Conservation (phyloP, 495 filamentous ascomycete species). For the Parmelia sp. region DNA sequence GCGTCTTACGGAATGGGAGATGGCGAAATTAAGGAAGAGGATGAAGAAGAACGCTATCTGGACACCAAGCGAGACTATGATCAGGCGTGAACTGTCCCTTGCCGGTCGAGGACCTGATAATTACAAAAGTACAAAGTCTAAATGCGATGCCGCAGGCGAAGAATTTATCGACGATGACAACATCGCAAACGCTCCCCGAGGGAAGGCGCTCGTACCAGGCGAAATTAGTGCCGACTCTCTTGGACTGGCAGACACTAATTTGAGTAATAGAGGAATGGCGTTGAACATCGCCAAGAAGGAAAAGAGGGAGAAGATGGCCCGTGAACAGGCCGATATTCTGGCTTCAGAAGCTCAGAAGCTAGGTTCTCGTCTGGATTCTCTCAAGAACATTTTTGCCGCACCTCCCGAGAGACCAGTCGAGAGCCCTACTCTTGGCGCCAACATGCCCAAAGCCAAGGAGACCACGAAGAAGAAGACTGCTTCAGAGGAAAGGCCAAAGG, state of each 20-base stretch:
- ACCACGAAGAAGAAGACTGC: slow-evolving; percentile 18
- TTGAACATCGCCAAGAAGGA: slow-evolving; percentile 88
- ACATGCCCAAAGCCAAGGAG: slow-evolving; percentile 17
- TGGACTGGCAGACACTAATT: slow-evolving; percentile 36
- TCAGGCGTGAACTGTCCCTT: slow-evolving; percentile 73
- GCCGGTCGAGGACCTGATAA: slow-evolving; percentile 71
- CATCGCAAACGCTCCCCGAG: slow-evolving; percentile 41
- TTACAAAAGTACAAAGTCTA: slow-evolving; percentile 59
- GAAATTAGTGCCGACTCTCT: slow-evolving; percentile 45
- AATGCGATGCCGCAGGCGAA: slow-evolving; percentile 58
- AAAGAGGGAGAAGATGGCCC: slow-evolving; percentile 66
- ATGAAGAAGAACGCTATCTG: slow-evolving; percentile 99
- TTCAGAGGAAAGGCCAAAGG: slow-evolving; percentile 33
- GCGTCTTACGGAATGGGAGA: slow-evolving; percentile 82
- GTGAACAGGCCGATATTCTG: slow-evolving; percentile 53
- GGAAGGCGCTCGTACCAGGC: slow-evolving; percentile 41
- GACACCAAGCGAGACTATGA: slow-evolving; percentile 95
- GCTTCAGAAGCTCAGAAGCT: slow-evolving; percentile 57
- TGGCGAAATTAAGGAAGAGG: slow-evolving; percentile 81
- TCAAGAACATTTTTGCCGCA: slow-evolving; percentile 40
- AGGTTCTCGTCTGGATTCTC: slow-evolving; percentile 45
- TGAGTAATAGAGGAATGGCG: slow-evolving; percentile 85
- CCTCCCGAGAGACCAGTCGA: slow-evolving; percentile 15
- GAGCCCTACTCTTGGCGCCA: slow-evolving; percentile 10
- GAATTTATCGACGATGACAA: slow-evolving; percentile 55